A percentile compares a stretch with the other conserved stretches of the same genome.
Conservation (phyloP, 371 early-diverging fungal genomes). For the Mucor mucedo region DNA sequence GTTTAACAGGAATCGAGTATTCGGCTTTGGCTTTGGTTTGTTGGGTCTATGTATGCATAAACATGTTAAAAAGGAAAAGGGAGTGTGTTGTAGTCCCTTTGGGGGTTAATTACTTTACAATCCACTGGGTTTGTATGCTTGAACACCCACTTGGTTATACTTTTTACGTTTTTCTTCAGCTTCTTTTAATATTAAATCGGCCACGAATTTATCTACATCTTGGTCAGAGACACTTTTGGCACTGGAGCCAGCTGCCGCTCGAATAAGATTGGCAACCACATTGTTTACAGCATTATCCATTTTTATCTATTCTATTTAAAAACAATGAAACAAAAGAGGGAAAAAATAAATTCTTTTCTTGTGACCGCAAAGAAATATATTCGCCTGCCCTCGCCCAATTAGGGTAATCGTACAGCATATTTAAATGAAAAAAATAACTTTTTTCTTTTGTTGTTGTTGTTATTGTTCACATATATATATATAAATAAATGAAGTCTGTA, state of each 20-base stretch:
- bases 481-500: constrained; percentile 24
- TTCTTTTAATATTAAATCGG: constrained; percentile 68
- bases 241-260: constrained; percentile 63
- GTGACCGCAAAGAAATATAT: too few species aligned
- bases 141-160: constrained; percentile 52
- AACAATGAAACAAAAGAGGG: background rate
- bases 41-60: background rate
- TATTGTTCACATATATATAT: constrained; percentile 4
- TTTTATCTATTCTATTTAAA: background rate
- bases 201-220: constrained; percentile 75
- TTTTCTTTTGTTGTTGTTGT: background rate
- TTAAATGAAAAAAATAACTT: background rate
- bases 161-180: constrained; percentile 54
- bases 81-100: too few species aligned
- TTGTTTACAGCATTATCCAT: constrained; percentile 19
- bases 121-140: constrained; percentile 53
- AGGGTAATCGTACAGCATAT: background rate
- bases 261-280: constrained; percentile 56
- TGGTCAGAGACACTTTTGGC: constrained; percentile 56
- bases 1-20: constrained; percentile 69
- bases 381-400: too few species aligned
- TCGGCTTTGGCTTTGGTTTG: constrained; percentile 23
- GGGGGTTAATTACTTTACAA: constrained; percentile 7
- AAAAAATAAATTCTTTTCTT: background rate
- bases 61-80: too few species aligned